Conservation (phyloP, 768 basidiomycete species). For the Gloeostereum incarnatum region DNA sequence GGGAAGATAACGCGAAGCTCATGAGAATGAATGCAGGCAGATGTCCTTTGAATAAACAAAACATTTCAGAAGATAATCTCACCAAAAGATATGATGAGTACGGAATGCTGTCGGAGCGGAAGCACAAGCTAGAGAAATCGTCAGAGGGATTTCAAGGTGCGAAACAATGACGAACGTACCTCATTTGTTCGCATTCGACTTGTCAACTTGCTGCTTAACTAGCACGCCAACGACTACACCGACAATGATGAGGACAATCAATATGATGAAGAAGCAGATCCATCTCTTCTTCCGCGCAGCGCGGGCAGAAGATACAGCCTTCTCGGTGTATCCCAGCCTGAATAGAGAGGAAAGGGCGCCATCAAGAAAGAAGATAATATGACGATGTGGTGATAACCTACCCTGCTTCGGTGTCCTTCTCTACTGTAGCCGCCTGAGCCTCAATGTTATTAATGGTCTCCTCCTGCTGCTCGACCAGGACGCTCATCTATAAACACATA, state of each 20-base stretch:
- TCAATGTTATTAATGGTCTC: conserved; percentile 82
- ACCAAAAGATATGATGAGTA: too few relatives aligned
- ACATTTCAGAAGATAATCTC: too few relatives aligned
- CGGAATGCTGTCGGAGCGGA: too few relatives aligned
- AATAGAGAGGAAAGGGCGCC: conserved; percentile 4
- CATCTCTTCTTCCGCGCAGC: conserved; percentile 92
- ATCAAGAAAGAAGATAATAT: background rate
- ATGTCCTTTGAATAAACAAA: too few relatives aligned
- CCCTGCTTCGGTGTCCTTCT: conserved; percentile 84
- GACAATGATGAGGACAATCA: conserved; percentile 60
- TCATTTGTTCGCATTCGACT: conserved; percentile 17
- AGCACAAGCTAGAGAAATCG: too few relatives aligned
- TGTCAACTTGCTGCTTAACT: conserved; percentile 33
- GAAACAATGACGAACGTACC: too few relatives aligned
- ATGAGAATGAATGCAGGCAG: too few relatives aligned
- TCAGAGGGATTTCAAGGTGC: too few relatives aligned
- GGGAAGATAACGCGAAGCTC: too few relatives aligned
- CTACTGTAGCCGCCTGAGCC: conserved; percentile 60
- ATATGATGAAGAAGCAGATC: conserved; percentile 82
- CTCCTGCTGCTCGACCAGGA: conserved; percentile 91
- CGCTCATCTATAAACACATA: conserved; percentile 62
- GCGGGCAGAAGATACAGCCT: conserved; percentile 79
- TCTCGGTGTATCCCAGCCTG: conserved; percentile 77
- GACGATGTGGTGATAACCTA: conserved; percentile 21
- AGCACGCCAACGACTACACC: conserved; percentile 56